Evolutionary conservation across 2,329 filamentous ascomycete genomes (phyloP).

Genomic region (Calycina marina): DNA sequence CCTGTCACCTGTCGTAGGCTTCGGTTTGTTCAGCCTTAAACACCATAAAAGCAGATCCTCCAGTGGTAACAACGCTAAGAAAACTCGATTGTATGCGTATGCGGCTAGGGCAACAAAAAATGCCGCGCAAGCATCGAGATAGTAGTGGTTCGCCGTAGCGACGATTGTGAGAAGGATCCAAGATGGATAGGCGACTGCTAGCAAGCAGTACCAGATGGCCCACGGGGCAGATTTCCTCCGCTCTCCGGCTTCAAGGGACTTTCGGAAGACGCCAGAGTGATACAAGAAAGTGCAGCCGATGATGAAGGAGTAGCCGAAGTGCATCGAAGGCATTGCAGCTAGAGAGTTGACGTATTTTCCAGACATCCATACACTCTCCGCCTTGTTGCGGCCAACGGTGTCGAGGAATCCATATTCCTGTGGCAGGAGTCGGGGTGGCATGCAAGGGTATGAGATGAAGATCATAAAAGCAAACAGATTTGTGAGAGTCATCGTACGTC

Average conservation of each 20-base stretch:
- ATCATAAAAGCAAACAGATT: conserved; percentile 38
- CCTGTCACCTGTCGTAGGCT: conserved; percentile 31
- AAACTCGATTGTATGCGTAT: conserved; percentile 32
- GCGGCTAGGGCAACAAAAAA: conserved; percentile 31
- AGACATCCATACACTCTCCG: conserved; percentile 34
- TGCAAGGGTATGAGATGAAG: conserved; percentile 37
- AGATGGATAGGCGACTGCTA: conserved; percentile 30
- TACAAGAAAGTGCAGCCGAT: conserved; percentile 37
- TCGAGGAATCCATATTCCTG: conserved; percentile 34
- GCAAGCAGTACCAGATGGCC: conserved; percentile 28
- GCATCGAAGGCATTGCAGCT: conserved; percentile 37
- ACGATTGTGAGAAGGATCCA: conserved; percentile 35
- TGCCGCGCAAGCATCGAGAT: conserved; percentile 34
- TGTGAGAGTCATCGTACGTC: conserved; percentile 35
- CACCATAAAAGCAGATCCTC: conserved; percentile 33
- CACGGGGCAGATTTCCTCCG: conserved; percentile 27
- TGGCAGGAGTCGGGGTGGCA: conserved; percentile 36
- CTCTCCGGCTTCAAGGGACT: conserved; percentile 26
- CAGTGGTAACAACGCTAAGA: conserved; percentile 33
- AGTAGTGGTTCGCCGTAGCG: conserved; percentile 40
- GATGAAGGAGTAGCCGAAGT: conserved; percentile 39
- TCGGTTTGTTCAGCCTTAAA: conserved; percentile 33
- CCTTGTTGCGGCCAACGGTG: conserved; percentile 33
- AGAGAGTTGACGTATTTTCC: conserved; percentile 35
- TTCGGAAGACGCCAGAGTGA: conserved; percentile 32